Base-by-base conservation (phyloP, 176 grass and related monocot genomes). In the Ampelocalamus luodianensis region DNA sequence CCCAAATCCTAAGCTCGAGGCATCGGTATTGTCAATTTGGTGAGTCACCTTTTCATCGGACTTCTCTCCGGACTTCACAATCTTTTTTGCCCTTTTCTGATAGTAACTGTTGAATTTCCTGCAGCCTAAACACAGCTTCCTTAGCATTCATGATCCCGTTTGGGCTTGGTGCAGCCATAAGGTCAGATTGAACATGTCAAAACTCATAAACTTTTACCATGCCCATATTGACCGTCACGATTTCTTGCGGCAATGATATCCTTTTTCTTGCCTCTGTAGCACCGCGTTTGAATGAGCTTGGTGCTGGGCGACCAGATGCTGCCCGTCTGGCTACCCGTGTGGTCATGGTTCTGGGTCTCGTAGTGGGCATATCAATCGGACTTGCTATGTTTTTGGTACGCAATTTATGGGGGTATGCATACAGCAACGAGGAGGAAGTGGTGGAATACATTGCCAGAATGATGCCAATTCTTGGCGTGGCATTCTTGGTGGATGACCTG, bases 241-340 rank as follows among this genome's bases (percentile, higher is more conserved):
- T 37, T 71, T 11, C 61, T 56, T 49, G 5, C 44, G 2, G 63
- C 16, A 29, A 32, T 39, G 3, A 50, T 12, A 39, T 15, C 20
- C 16, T 51, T 64, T 76, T 22, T 34, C 49, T 49, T 23, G 11
- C 8, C 17, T 20, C 42, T 45, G 36, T 54, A 97, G 95, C 65
- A 97, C 10, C 88, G 92, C 6, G 92, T 97, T 56, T 97, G 72
- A 97, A 97, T 67, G 92, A 95, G 79, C 92, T 97, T 13, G 95
- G 95, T 23, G 95, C 95, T 20, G 95, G 90, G 11, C 86, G 59
- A 34, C 92, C 87, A 0, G 74, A 94, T 50, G 86, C 79, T 37
- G 92, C 95, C 38, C 85, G 45, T 10, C 56, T 97, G 49, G 90
- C 95, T 8, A 92, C 87, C 26, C 79, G 24, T 49, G 90, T 94